Percentiles rank a stretch among this genome's conserved stretches.
Evolutionary conservation across 1,284 basidiomycete species (phyloP).

Genomic region (Melampsora larici-populina): DNA sequence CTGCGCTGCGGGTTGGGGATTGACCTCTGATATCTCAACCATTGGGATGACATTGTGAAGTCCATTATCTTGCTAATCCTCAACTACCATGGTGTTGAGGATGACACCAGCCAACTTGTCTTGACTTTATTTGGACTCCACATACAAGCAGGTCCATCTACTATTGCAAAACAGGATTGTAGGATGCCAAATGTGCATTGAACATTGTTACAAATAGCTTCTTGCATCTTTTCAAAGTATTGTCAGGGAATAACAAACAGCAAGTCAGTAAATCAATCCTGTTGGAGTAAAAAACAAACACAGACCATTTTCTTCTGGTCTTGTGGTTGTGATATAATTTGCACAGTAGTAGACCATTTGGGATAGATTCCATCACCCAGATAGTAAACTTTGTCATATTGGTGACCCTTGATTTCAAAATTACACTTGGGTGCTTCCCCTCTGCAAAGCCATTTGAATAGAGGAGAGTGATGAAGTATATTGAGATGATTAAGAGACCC

Average conservation of each 20-base stretch:
- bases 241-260: background rate
- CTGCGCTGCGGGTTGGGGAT: too few species aligned
- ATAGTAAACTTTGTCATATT: constrained; percentile 8
- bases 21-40: too few species aligned
- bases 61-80: background rate
- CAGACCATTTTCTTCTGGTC: background rate
- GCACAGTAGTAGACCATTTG: constrained; percentile 1
- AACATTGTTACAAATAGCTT: background rate
- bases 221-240: background rate
- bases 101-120: background rate
- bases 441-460: background rate
- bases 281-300: background rate
- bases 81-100: background rate
- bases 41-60: too few species aligned
- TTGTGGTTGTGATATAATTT: background rate
- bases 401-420: background rate
- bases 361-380: constrained; percentile 9
- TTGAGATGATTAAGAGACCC: background rate
- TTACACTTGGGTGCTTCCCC: background rate
- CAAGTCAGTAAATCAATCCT: background rate
- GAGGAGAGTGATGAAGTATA: background rate
- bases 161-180: background rate
- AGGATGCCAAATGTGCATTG: background rate
- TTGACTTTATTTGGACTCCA: background rate
- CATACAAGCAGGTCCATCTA: background rate